Percentiles rank a stretch among this genome's conserved stretches.
Evolutionary conservation across 768 basidiomycete genomes (phyloP).

Genomic region (Agaricus sinodeliciosus): DNA sequence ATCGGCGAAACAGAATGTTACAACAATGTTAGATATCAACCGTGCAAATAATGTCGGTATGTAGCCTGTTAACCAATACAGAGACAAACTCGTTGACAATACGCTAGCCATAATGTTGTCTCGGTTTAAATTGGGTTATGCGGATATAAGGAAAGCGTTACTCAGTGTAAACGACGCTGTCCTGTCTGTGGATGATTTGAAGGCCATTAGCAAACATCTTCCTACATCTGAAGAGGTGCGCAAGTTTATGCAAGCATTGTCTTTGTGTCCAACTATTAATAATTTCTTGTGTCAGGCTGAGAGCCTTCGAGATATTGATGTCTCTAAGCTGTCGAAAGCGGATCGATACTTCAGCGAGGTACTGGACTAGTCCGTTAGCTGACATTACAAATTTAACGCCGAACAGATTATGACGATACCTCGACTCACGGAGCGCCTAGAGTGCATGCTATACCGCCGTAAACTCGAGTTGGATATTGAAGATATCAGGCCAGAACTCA

Average conservation of each 20-base stretch:
- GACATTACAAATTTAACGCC: background rate
- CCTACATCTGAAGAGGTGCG: slow-evolving; percentile 80
- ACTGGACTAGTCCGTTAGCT: background rate
- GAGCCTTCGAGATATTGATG: slow-evolving; percentile 64
- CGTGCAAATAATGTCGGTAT: slow-evolving; percentile 81
- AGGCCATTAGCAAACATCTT: slow-evolving; percentile 63
- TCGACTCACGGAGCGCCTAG: slow-evolving; percentile 62
- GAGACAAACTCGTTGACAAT: background rate
- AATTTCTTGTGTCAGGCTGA: slow-evolving; percentile 34
- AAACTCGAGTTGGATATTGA: slow-evolving; percentile 77
- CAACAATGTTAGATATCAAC: slow-evolving; percentile 71
- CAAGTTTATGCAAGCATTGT: background rate
- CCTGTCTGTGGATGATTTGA: slow-evolving; percentile 71
- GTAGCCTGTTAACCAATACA: slow-evolving; percentile 15
- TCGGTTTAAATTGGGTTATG: slow-evolving; percentile 57
- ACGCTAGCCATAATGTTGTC: slow-evolving; percentile 76
- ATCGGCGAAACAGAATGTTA: slow-evolving; percentile 48
- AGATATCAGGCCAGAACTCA: slow-evolving; percentile 78
- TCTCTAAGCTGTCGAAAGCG: slow-evolving; percentile 69
- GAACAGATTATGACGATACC: slow-evolving; percentile 73
- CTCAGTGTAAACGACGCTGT: slow-evolving; percentile 63
- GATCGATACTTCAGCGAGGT: slow-evolving; percentile 83
- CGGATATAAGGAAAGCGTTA: slow-evolving; percentile 65
- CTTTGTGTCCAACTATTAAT: background rate
- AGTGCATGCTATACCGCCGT: slow-evolving; percentile 81